Conservation (phyloP, 2,329 filamentous ascomycete species). For the Cladosporium phlei region DNA sequence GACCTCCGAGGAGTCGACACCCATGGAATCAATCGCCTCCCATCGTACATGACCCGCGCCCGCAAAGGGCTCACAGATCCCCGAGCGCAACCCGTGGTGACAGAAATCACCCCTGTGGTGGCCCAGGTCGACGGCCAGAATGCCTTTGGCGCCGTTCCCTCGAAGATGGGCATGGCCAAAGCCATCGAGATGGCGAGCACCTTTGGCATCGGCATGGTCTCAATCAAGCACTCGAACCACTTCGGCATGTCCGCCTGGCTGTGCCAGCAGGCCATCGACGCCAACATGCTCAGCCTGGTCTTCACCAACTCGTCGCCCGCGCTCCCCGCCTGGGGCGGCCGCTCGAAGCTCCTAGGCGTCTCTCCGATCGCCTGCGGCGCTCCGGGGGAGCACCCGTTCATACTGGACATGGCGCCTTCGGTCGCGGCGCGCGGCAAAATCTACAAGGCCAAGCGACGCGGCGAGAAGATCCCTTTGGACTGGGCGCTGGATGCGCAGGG, state of each 20-base stretch:
- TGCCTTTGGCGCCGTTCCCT: constrained; percentile 70
- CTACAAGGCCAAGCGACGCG: constrained; percentile 62
- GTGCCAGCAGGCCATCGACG: constrained; percentile 71
- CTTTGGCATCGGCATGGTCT: constrained; percentile 71
- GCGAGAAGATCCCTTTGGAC: constrained; percentile 63
- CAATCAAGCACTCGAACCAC: constrained; percentile 72
- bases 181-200: constrained; percentile 62
- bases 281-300: constrained; percentile 57
- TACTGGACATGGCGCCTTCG: constrained; percentile 69
- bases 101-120: constrained; percentile 64
- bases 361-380: constrained; percentile 73
- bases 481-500: constrained; percentile 75
- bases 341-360: constrained; percentile 65
- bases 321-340: constrained; percentile 66
- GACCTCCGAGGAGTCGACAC: constrained; percentile 76
- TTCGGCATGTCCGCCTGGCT: constrained; percentile 81
- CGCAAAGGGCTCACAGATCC: constrained; percentile 64
- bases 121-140: constrained; percentile 65
- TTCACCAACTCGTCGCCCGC: constrained; percentile 63
- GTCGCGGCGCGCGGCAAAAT: constrained; percentile 69
- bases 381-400: constrained; percentile 62
- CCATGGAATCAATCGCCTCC: constrained; percentile 72
- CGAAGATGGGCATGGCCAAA: constrained; percentile 59
- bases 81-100: constrained; percentile 53
- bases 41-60: constrained; percentile 70